These are phyloP conservation scores for Penicillium ochrochloron DNA, from an alignment of 495 filamentous ascomycete species.

Conservation along the genomic window DNA sequence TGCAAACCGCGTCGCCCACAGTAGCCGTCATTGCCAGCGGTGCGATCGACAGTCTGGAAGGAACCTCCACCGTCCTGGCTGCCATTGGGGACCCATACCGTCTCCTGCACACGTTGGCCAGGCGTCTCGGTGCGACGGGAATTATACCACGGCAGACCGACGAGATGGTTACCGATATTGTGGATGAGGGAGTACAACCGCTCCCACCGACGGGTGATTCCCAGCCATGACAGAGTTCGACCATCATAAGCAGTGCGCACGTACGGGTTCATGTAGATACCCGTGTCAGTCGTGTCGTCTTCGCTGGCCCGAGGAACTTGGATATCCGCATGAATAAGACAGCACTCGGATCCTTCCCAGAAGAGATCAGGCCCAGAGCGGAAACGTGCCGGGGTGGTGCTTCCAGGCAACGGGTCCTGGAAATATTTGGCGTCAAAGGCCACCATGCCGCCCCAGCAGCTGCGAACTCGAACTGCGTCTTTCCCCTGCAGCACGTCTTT, in stretches of 20 bases:
- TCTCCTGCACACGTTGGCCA: constrained; percentile 58
- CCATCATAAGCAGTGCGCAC: constrained; percentile 69
- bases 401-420: constrained; percentile 26
- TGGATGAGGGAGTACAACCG: constrained; percentile 60
- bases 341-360: constrained; percentile 83
- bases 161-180: constrained; percentile 54
- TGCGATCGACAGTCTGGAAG: constrained; percentile 47
- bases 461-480: constrained; percentile 73
- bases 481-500: constrained; percentile 62
- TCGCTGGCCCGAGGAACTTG: constrained; percentile 45
- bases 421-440: constrained; percentile 76
- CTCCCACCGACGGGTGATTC: constrained; percentile 61
- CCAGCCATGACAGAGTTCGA: constrained; percentile 58
- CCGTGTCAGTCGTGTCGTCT: constrained; percentile 51
- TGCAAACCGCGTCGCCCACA: constrained; percentile 62
- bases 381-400: constrained; percentile 60
- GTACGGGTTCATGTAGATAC: constrained; percentile 73
- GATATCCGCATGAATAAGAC: constrained; percentile 76
- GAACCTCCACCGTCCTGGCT: constrained; percentile 39
- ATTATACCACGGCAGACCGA: constrained; percentile 61
- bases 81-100: constrained; percentile 53
- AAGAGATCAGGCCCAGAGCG: constrained; percentile 65
- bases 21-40: constrained; percentile 56
- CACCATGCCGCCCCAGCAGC: constrained; percentile 84
- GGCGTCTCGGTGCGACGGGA: constrained; percentile 57